Evolutionary conservation across 306 rosid genomes (phyloP), one percentile per base, ranked within the genome.

Genomic region (Vachellia pachyceras): DNA sequence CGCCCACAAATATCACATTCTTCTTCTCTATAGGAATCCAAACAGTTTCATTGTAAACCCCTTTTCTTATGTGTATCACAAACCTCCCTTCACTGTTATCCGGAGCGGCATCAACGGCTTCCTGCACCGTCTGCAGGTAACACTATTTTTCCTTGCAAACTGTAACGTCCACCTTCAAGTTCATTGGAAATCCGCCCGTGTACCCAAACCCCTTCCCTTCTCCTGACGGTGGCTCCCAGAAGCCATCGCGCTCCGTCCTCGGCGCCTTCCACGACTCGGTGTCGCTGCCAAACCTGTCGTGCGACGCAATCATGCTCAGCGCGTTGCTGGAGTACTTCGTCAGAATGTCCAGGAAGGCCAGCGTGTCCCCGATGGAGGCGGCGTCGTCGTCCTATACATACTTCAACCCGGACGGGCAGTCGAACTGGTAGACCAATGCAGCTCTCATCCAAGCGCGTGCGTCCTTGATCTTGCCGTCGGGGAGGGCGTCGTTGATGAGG

Each of bases 351-450:
- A 95, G 45, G 58, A 85, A 89, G 70, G 96, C 41, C 96, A 95
- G 89, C 18, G 99, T 82, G 46, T 86, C 15, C 39, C 79, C 70
- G 6, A 93, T 95, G 79, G 79, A 57, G 2, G 36, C 73, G 5
- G 97, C 87, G 86, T 92, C 99, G 88, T 95, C 92, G 3, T 90
- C 97, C 87, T 90, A 95, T 67, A 92, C 97, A 87, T 93, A 95
- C 68, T 87, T 90, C 64, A 95, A 87, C 17, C 82, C 87, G 22
- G 86, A 92, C 92, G 90, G 85, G 90, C 99, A 95, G 73, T 87
- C 99, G 88, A 87, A 93, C 69, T 94, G 98, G 81, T 78, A 89
- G 0, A 79, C 86, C 41, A 91, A 61, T 1, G 97, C 88, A 36
- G 98, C 92, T 80, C 90, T 84, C 58, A 95, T 83, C 90, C 96